Conservation (phyloP, 805 yeast species). For the Lachancea sp. region DNA sequence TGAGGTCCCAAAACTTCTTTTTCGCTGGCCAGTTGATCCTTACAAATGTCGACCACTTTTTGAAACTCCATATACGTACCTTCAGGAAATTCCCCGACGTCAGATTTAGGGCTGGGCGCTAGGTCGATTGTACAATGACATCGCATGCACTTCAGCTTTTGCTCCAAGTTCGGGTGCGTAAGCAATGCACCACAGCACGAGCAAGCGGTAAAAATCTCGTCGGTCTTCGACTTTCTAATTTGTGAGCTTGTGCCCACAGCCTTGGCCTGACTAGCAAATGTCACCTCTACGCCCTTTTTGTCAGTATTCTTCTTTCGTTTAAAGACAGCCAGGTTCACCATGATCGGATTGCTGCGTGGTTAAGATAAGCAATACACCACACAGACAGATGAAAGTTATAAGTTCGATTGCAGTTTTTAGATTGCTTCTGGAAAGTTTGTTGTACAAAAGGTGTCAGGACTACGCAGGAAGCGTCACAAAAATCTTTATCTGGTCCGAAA, state of each 20-base stretch:
- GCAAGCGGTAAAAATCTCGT: conserved; percentile 23
- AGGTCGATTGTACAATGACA: conserved; percentile 46
- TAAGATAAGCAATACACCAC: too few relatives aligned
- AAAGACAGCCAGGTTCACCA: conserved; percentile 1
- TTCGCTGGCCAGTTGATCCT: not conserved
- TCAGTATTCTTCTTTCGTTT: not conserved
- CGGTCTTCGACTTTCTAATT: not conserved
- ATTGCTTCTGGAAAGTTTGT: not conserved
- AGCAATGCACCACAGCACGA: conserved; percentile 44
- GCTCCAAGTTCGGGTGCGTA: conserved; percentile 33
- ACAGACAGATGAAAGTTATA: too few relatives aligned
- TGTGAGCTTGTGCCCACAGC: not conserved
- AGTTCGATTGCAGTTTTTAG: not conserved
- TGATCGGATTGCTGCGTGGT: too few relatives aligned
- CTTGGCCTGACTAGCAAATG: conserved; percentile 1
- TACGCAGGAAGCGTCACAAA: not conserved
- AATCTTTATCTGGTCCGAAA: not conserved
- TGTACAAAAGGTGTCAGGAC: not conserved
- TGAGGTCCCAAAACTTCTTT: not conserved
- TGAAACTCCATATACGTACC: not conserved
- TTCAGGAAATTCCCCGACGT: not conserved
- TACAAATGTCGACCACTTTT: not conserved
- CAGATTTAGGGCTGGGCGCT: not conserved
- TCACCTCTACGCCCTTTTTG: not conserved
- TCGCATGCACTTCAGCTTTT: conserved; percentile 50